These are phyloP conservation scores for Thuidium tamariscinum DNA, from an alignment of 225 moss, liverwort and hornwort genomes.

Conservation along the genomic window DNA sequence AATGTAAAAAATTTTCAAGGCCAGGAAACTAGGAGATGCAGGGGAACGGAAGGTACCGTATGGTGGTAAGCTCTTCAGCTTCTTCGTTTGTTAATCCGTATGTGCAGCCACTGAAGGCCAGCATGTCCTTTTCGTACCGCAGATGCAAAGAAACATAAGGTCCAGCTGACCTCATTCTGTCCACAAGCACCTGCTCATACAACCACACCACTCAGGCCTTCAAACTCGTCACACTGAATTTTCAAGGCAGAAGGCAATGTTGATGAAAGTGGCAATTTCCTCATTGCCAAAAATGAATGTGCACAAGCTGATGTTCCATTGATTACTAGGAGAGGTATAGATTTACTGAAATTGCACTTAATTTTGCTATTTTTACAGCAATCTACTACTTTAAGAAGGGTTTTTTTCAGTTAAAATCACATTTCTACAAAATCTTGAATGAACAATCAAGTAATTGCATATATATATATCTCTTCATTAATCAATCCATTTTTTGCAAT, in stretches of 20 bases:
- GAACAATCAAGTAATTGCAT: background rate
- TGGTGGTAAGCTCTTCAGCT: conserved; percentile 50
- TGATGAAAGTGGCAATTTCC: background rate
- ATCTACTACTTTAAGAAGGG: no score
- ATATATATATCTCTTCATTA: no score
- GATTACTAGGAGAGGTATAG: background rate
- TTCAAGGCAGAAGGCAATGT: background rate
- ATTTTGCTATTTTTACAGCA: no score
- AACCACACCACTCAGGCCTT: background rate
- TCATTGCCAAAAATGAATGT: background rate
- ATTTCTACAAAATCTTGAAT: background rate
- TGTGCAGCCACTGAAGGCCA: conserved; percentile 93
- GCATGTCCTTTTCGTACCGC: conserved; percentile 96
- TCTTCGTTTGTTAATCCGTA: conserved; percentile 58
- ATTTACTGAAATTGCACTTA: background rate
- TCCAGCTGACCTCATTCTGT: conserved; percentile 66
- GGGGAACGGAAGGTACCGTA: conserved; percentile 39
- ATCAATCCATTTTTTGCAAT: background rate
- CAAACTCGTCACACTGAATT: background rate
- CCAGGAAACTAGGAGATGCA: background rate
- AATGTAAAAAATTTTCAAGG: background rate
- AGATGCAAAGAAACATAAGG: conserved; percentile 85
- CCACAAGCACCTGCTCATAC: conserved; percentile 62
- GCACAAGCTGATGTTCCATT: background rate
- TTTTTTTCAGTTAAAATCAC: background rate